Conservation (phyloP, 2,329 filamentous ascomycete genomes). For the Sarocladiaceae sp. region DNA sequence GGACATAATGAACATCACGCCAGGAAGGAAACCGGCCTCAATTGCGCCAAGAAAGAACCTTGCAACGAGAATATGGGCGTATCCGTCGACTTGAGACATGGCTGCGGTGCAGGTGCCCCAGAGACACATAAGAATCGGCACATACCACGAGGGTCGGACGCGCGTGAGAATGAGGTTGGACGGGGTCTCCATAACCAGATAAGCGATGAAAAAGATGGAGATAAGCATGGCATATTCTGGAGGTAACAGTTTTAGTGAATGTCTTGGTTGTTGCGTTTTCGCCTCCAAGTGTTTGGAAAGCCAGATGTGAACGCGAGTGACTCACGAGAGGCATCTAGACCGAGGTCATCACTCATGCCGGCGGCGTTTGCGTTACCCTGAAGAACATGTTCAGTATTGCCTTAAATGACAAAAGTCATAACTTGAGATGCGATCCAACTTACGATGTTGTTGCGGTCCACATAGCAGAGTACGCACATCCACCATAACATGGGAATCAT, state of each 20-base stretch:
- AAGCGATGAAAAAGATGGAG: conserved; percentile 50
- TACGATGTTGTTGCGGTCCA: conserved; percentile 25
- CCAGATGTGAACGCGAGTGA: not conserved
- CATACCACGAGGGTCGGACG: conserved; percentile 43
- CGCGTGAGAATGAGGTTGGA: conserved; percentile 49
- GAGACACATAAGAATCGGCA: conserved; percentile 44
- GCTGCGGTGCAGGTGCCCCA: conserved; percentile 36
- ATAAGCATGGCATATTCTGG: conserved; percentile 44
- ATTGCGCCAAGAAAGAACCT: conserved; percentile 45
- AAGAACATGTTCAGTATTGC: no score
- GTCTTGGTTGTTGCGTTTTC: not conserved
- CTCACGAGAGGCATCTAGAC: conserved; percentile 33
- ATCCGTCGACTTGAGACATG: conserved; percentile 45
- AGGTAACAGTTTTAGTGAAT: not conserved
- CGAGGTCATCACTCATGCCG: conserved; percentile 42
- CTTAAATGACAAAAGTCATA: no score
- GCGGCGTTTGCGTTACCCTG: conserved; percentile 46
- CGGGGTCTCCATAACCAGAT: conserved; percentile 49
- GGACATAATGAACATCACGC: conserved; percentile 46
- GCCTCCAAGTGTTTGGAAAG: not conserved
- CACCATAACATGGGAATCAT: conserved; percentile 29
- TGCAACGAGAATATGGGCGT: conserved; percentile 39
- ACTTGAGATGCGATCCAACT: no score
- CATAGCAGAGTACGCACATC: conserved; percentile 31
- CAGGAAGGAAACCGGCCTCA: conserved; percentile 49